phyloP scores from a whole-genome alignment of 805 yeast genomes.

The Starmerella bombi region DNA sequence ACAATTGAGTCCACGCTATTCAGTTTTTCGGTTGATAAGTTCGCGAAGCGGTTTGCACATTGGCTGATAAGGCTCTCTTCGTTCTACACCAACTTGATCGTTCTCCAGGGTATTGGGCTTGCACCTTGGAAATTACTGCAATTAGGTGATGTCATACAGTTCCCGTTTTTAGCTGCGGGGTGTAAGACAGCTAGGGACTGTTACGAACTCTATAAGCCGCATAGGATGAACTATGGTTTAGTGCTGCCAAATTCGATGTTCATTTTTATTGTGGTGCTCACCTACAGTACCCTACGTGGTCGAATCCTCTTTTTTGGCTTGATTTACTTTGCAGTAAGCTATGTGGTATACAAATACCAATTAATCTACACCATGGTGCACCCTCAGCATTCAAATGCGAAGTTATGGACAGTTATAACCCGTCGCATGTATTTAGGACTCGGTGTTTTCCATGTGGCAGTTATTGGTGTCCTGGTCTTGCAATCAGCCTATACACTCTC shows the following conservation, averaged over 20 bases:
- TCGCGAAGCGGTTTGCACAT: constrained; percentile 75
- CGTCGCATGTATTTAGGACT: constrained; percentile 72
- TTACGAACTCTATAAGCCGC: constrained; percentile 66
- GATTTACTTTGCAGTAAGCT: constrained; percentile 72
- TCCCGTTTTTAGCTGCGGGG: constrained; percentile 49
- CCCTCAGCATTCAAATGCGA: constrained; percentile 93
- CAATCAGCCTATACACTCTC: constrained; percentile 71
- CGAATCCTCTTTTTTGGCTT: constrained; percentile 76
- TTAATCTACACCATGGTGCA: constrained; percentile 81
- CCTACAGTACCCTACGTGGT: constrained; percentile 81
- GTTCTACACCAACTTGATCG: constrained; percentile 79
- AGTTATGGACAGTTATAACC: constrained; percentile 85
- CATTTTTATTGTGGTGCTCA: constrained; percentile 68
- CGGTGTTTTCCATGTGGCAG: constrained; percentile 72
- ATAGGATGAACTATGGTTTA: constrained; percentile 82
- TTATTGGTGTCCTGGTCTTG: constrained; percentile 79
- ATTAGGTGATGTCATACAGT: constrained; percentile 62
- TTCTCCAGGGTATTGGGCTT: constrained; percentile 72
- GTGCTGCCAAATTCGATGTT: constrained; percentile 85
- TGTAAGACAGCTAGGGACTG: constrained; percentile 78
- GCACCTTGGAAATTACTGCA: constrained; percentile 78
- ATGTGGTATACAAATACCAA: constrained; percentile 81
- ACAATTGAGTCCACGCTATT: constrained; percentile 82
- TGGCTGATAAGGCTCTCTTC: constrained; percentile 66
- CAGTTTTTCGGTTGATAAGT: constrained; percentile 63